These are phyloP conservation scores for Podospora didyma DNA, from an alignment of 495 filamentous ascomycete genomes.

Conservation along the genomic window DNA sequence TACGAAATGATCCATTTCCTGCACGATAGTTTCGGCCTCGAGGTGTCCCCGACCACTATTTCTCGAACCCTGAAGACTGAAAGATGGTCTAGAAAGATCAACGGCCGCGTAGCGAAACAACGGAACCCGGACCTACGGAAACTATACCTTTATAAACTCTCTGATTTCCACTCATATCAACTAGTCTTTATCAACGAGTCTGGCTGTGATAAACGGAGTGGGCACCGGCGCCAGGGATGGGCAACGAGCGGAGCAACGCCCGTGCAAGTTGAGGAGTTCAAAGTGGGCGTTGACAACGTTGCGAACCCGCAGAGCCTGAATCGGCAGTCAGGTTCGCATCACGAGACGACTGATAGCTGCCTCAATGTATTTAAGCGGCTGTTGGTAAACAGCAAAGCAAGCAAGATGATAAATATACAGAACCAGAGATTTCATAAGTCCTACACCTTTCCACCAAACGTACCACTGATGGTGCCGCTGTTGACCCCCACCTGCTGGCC, in stretches of 20 bases:
- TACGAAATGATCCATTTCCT: conserved; percentile 2
- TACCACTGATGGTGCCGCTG: conserved; percentile 8
- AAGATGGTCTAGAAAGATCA: not conserved
- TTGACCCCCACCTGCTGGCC: conserved; percentile 9
- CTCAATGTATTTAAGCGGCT: not conserved
- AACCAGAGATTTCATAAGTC: not conserved
- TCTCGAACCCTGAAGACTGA: not conserved
- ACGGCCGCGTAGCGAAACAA: not conserved
- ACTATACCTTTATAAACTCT: conserved; percentile 2
- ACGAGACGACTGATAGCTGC: not conserved
- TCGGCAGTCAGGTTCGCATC: not conserved
- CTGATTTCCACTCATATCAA: conserved; percentile 1
- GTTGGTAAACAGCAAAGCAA: conserved; percentile 1
- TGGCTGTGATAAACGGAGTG: not conserved
- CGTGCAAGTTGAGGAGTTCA: not conserved
- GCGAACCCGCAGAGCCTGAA: not conserved
- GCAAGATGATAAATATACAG: conserved; percentile 6
- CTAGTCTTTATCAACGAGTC: conserved; percentile 2
- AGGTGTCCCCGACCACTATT: no score
- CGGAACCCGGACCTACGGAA: conserved; percentile 3
- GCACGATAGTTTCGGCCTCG: not conserved
- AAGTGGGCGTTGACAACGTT: not conserved
- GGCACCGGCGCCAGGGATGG: conserved; percentile 3
- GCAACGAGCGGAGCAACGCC: not conserved
- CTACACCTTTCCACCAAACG: conserved; percentile 7